phyloP scores from a whole-genome alignment of 2,329 filamentous ascomycete genomes.

The Nothophoma quercina region DNA sequence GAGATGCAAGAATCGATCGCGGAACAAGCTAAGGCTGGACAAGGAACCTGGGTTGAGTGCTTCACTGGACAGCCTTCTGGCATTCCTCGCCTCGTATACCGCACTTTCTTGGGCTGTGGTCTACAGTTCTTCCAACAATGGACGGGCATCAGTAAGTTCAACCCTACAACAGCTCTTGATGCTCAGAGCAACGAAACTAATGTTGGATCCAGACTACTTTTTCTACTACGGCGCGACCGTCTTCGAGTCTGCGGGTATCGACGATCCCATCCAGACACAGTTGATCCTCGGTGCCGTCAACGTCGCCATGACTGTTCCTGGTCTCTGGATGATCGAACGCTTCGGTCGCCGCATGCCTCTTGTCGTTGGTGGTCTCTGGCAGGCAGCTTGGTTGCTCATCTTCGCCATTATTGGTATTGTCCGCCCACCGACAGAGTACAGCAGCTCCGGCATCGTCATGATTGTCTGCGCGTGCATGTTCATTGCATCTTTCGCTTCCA shows the following conservation, averaged over 20 bases:
- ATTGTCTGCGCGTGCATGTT: constrained; percentile 78
- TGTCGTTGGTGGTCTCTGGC: constrained; percentile 72
- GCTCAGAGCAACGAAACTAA: too few species aligned
- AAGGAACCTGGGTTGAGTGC: constrained; percentile 41
- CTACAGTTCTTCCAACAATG: constrained; percentile 46
- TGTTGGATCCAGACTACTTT: too few species aligned
- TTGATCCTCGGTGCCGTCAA: constrained; percentile 65
- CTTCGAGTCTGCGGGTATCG: constrained; percentile 71
- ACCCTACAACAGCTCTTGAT: constrained; percentile 38
- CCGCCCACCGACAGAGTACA: constrained; percentile 38
- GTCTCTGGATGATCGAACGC: constrained; percentile 72
- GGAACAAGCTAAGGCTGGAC: constrained; percentile 37
- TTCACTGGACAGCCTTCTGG: constrained; percentile 46
- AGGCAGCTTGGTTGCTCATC: constrained; percentile 69
- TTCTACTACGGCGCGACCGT: constrained; percentile 69
- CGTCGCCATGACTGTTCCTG: constrained; percentile 70
- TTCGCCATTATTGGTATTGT: constrained; percentile 59
- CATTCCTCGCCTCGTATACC: constrained; percentile 50
- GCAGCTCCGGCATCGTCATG: constrained; percentile 68
- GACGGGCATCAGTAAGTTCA: constrained; percentile 63
- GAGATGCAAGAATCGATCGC: constrained; percentile 48
- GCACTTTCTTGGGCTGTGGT: constrained; percentile 39
- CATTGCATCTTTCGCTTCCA: constrained; percentile 74
- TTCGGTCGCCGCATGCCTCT: constrained; percentile 74
- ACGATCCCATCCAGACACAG: constrained; percentile 63